These are phyloP conservation scores for Pseudisothecium myosuroides DNA, from an alignment of 225 moss, liverwort and hornwort genomes.

Conservation along the genomic window DNA sequence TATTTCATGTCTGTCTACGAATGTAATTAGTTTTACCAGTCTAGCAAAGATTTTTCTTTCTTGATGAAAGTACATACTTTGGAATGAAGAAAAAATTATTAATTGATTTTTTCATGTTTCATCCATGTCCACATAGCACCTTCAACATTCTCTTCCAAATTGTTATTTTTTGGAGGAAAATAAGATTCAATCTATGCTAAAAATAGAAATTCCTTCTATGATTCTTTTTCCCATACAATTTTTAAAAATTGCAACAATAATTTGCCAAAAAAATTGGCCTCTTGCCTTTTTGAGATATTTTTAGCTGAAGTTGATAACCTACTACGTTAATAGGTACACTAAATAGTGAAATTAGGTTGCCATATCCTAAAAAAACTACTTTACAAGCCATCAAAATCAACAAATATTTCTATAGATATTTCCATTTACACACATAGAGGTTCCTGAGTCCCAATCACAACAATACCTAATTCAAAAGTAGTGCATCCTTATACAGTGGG, in stretches of 20 bases:
- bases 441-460: too few species aligned
- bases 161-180: background rate
- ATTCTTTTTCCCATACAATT: background rate
- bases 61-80: background rate
- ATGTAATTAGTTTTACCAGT: background rate
- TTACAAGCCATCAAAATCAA: too few species aligned
- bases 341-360: too few species aligned
- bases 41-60: background rate
- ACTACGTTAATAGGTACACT: too few species aligned
- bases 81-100: background rate
- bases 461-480: too few species aligned
- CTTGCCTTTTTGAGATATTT: background rate
- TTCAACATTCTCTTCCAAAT: background rate
- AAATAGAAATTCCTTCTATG: too few species aligned
- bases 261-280: background rate
- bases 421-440: too few species aligned
- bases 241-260: background rate
- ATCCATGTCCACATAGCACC: background rate
- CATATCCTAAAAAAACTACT: too few species aligned
- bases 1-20: background rate
- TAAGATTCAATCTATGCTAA: background rate
- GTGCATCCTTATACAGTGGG: too few species aligned
- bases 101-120: background rate
- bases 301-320: accelerated
- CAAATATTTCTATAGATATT: too few species aligned